A percentile compares a stretch with the other conserved stretches of the same genome.
These are phyloP conservation scores for Sugiyamaella qingdaonensis DNA, from an alignment of 805 yeast species.

Conservation along the genomic window DNA sequence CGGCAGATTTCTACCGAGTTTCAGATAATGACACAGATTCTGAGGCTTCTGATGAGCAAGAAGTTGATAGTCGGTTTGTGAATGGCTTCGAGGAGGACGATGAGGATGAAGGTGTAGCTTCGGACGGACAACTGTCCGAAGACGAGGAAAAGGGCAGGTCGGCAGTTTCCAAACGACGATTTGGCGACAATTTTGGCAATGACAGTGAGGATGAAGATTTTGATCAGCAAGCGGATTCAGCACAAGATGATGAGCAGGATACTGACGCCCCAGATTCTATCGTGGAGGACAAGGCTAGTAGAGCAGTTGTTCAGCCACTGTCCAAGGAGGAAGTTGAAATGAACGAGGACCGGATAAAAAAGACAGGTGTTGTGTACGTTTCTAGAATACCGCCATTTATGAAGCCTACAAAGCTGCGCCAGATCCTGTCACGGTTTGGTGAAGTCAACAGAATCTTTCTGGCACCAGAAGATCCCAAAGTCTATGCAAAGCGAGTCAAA, in stretches of 20 bases:
- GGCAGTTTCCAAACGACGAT: constrained; percentile 7
- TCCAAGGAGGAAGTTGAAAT: constrained; percentile 34
- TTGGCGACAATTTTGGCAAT: constrained; percentile 6
- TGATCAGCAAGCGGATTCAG: constrained; percentile 16
- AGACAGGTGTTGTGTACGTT: constrained; percentile 89
- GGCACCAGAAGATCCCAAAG: constrained; percentile 74
- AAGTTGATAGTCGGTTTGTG: constrained; percentile 5
- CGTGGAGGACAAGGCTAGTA: neutral
- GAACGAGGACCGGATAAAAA: constrained; percentile 47
- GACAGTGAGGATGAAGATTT: constrained; percentile 18
- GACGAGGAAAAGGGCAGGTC: constrained; percentile 11
- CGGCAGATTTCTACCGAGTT: constrained; percentile 7
- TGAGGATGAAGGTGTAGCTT: constrained; percentile 9
- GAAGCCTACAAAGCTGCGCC: constrained; percentile 90
- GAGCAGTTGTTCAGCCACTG: constrained; percentile 22
- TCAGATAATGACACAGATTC: constrained; percentile 6
- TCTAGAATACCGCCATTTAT: constrained; percentile 93
- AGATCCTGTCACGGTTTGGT: constrained; percentile 77
- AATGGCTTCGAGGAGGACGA: constrained; percentile 12
- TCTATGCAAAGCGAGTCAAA: constrained; percentile 63
- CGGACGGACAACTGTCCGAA: constrained; percentile 7
- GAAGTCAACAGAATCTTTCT: constrained; percentile 80
- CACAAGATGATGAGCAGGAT: constrained; percentile 4
- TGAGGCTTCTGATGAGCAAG: constrained; percentile 1
- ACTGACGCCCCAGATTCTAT: neutral